These are phyloP conservation scores for Fragaria vesca DNA, from an alignment of 306 rosid species.

Conservation along the genomic window DNA sequence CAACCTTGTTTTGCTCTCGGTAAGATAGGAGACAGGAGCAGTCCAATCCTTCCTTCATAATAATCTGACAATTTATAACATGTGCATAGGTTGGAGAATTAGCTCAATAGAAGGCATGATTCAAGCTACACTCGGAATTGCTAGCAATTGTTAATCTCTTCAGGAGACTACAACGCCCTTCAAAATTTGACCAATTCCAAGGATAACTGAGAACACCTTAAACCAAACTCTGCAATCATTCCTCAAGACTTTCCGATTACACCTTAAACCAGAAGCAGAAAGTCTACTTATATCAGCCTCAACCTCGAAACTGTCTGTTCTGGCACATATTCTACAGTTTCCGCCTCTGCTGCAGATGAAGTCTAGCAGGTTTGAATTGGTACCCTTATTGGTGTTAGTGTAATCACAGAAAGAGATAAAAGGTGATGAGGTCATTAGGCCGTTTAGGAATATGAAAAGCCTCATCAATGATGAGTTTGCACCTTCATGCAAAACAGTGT, in stretches of 20 bases:
- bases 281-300: neutral
- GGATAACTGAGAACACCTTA: neutral
- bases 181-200: neutral
- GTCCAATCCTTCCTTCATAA: neutral
- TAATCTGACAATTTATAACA: neutral
- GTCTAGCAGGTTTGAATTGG: neutral
- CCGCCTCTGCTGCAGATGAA: neutral
- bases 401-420: neutral
- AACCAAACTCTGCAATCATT: neutral
- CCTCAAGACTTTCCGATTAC: neutral
- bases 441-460: neutral
- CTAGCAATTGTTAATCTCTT: neutral
- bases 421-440: neutral
- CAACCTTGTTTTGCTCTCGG: neutral
- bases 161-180: neutral
- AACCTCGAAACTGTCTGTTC: neutral
- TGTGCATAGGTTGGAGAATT: neutral
- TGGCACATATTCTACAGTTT: neutral
- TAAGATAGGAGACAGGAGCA: neutral
- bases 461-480: neutral
- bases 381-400: neutral
- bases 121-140: neutral
- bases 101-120: neutral
- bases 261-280: neutral
- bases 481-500: neutral